phyloP scores from a whole-genome alignment of 495 filamentous ascomycete species.

The Pseudoneurospora amorphoporcata region DNA sequence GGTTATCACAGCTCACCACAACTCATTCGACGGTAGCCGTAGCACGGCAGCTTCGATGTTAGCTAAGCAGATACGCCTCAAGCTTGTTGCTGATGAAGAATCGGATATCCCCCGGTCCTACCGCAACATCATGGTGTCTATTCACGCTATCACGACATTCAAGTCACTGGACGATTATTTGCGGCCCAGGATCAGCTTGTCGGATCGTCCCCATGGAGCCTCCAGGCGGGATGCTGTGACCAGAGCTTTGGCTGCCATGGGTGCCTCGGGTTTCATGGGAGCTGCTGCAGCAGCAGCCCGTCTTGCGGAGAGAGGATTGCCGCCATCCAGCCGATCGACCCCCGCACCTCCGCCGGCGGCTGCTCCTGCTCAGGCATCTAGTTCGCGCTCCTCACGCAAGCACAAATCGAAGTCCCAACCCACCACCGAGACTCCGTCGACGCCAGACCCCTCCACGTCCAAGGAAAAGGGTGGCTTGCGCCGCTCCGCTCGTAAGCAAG shows the following conservation, averaged over 20 bases:
- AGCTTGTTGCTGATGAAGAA: slow-evolving; percentile 80
- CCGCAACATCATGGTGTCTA: slow-evolving; percentile 91
- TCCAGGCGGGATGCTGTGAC: slow-evolving; percentile 56
- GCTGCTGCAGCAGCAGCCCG: slow-evolving; percentile 33
- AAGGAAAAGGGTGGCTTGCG: slow-evolving; percentile 43
- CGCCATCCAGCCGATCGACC: slow-evolving; percentile 15
- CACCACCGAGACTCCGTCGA: slow-evolving; percentile 23
- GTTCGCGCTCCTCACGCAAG: slow-evolving; percentile 32
- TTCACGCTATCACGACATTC: slow-evolving; percentile 97
- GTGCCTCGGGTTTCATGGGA: slow-evolving; percentile 52
- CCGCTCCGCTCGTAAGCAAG: slow-evolving; percentile 46
- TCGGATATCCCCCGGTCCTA: slow-evolving; percentile 78
- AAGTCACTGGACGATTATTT: slow-evolving; percentile 96
- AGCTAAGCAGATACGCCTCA: slow-evolving; percentile 86
- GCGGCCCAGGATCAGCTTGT: slow-evolving; percentile 74
- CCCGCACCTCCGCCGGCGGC: slow-evolving; percentile 23
- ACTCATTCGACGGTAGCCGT: slow-evolving; percentile 81
- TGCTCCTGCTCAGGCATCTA: slow-evolving; percentile 25
- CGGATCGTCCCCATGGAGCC: slow-evolving; percentile 65
- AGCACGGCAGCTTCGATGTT: slow-evolving; percentile 93
- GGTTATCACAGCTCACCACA: slow-evolving; percentile 89
- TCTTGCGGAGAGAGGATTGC: slow-evolving; percentile 31
- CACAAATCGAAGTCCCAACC: slow-evolving; percentile 38
- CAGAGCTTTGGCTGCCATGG: slow-evolving; percentile 64
- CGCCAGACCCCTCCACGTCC: slow-evolving; percentile 25